These are phyloP conservation scores for Monosporascus ibericus DNA, from an alignment of 2,329 filamentous ascomycete species.

Conservation along the genomic window DNA sequence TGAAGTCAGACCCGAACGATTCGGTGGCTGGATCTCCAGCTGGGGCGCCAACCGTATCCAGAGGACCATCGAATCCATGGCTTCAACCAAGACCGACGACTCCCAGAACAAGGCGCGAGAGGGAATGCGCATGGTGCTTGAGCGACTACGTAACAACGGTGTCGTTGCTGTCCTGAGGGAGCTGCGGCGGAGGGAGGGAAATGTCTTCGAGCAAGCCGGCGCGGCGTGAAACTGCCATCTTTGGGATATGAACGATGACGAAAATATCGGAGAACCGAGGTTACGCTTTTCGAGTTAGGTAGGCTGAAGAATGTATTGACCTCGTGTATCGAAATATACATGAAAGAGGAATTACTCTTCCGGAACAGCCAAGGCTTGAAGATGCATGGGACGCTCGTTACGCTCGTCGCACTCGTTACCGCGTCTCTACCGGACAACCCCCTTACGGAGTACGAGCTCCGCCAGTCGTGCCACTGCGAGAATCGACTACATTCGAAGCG, in stretches of 20 bases:
- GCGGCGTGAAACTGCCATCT: neutral
- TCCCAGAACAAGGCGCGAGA: constrained; percentile 76
- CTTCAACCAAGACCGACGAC: constrained; percentile 69
- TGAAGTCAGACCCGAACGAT: constrained; percentile 23
- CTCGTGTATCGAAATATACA: too few relatives aligned
- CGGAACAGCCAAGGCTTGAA: too few relatives aligned
- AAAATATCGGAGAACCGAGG: too few relatives aligned
- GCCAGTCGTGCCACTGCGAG: too few relatives aligned
- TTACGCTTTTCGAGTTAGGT: too few relatives aligned
- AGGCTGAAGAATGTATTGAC: too few relatives aligned
- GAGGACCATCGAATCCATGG: constrained; percentile 72
- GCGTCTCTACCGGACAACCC: too few relatives aligned
- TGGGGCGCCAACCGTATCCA: constrained; percentile 66
- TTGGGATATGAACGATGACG: too few relatives aligned
- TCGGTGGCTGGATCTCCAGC: constrained; percentile 44
- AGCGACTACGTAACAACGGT: constrained; percentile 56
- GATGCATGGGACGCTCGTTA: too few relatives aligned
- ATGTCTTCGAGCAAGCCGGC: constrained; percentile 23
- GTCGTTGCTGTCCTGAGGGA: constrained; percentile 51
- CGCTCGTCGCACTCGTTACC: too few relatives aligned
- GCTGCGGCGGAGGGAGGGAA: constrained; percentile 40
- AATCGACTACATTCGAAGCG: neutral
- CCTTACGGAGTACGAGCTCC: too few relatives aligned
- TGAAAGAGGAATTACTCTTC: too few relatives aligned
- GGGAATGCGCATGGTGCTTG: constrained; percentile 76